These are phyloP conservation scores for Penicillium sp. DNA, from an alignment of 2,329 filamentous ascomycete species.

Conservation along the genomic window DNA sequence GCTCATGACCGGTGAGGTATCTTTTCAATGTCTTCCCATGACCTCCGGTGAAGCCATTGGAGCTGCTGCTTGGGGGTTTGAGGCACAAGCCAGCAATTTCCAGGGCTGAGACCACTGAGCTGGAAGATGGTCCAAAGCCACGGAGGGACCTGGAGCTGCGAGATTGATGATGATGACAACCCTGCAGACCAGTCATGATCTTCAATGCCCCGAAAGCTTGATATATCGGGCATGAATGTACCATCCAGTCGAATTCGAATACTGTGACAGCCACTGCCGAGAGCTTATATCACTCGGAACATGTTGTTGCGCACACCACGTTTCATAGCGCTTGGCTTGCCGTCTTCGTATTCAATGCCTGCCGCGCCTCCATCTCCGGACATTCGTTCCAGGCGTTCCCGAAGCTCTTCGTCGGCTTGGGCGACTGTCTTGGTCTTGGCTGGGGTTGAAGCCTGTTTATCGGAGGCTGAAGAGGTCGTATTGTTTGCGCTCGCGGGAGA, in stretches of 20 bases:
- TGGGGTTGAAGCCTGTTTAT: conserved; percentile 12
- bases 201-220: background rate
- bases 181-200: background rate
- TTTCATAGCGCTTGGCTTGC: conserved; percentile 72
- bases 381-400: conserved; percentile 64
- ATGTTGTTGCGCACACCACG: conserved; percentile 74
- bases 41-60: background rate
- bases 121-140: background rate
- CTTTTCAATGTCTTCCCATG: background rate
- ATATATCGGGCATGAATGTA: background rate
- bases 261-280: background rate
- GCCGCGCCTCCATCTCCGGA: conserved; percentile 70
- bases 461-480: conserved; percentile 3
- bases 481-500: background rate
- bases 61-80: background rate
- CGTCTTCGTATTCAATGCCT: conserved; percentile 75
- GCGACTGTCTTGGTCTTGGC: conserved; percentile 57
- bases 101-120: background rate
- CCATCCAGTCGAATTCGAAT: background rate
- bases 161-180: background rate
- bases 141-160: background rate
- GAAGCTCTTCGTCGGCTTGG: conserved; percentile 68
- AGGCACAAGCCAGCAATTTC: background rate
- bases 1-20: conserved; percentile 1
- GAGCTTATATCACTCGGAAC: conserved; percentile 65